A percentile compares a stretch with the other conserved stretches of the same genome.
These are phyloP conservation scores for Talaromyces sp. DNA, from an alignment of 2,329 filamentous ascomycete genomes.

Conservation along the genomic window DNA sequence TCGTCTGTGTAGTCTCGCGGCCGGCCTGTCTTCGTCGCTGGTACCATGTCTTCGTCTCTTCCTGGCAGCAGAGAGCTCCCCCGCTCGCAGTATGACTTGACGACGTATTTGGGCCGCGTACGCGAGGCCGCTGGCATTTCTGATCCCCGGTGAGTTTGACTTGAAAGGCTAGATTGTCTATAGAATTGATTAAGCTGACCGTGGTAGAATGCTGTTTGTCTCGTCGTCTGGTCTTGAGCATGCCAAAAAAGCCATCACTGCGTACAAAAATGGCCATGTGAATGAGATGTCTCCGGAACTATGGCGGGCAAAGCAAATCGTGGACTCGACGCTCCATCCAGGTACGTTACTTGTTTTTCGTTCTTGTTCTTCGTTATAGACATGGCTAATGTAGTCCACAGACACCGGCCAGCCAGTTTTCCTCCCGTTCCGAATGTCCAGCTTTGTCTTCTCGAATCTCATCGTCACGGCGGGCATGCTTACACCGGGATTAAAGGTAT, in stretches of 20 bases:
- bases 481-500: slow-evolving; percentile 73
- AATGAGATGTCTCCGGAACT: slow-evolving; percentile 80
- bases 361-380: slow-evolving; percentile 15
- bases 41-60: slow-evolving; percentile 56
- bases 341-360: slow-evolving; percentile 50
- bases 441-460: slow-evolving; percentile 88
- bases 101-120: slow-evolving; percentile 92
- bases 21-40: neutral
- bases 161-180: neutral
- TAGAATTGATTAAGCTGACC: neutral
- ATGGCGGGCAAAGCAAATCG: slow-evolving; percentile 94
- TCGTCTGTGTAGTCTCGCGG: neutral
- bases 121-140: slow-evolving; percentile 83
- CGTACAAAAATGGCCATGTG: slow-evolving; percentile 82
- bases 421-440: slow-evolving; percentile 95
- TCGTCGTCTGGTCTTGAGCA: slow-evolving; percentile 73
- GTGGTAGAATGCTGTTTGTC: slow-evolving; percentile 76
- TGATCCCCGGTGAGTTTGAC: slow-evolving; percentile 72
- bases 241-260: slow-evolving; percentile 74
- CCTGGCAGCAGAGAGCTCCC: slow-evolving; percentile 75
- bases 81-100: slow-evolving; percentile 85
- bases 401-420: slow-evolving; percentile 91
- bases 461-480: slow-evolving; percentile 97
- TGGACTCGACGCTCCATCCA: slow-evolving; percentile 93
- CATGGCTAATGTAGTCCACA: slow-evolving; percentile 32